Evolutionary conservation across 164 flowering plant species (phyloP).

Genomic region (Houttuynia cordata): DNA sequence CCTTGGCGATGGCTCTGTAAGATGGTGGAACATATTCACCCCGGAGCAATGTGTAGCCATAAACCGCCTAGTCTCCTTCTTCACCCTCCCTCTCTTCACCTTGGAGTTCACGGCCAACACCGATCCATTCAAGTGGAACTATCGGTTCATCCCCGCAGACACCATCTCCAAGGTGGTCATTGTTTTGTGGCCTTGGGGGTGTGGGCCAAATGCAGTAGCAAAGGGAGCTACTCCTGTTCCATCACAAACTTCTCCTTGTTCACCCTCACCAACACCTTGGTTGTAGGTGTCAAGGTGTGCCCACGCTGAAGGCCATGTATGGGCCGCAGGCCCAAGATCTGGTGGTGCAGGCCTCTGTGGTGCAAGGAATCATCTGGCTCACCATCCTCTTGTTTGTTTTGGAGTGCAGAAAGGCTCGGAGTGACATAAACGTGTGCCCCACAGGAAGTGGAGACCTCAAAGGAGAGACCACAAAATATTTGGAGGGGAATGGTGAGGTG

Average conservation of each 20-base stretch:
- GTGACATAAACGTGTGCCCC: constrained; percentile 1
- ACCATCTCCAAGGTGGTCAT: constrained; percentile 45
- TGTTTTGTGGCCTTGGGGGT: constrained; percentile 28
- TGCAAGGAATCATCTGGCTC: constrained; percentile 58
- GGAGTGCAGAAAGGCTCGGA: constrained; percentile 34
- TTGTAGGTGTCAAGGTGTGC: constrained; percentile 72
- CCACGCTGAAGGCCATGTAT: constrained; percentile 63
- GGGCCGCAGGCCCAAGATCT: constrained; percentile 40
- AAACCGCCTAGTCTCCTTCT: constrained; percentile 48
- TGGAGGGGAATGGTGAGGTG: constrained; percentile 17
- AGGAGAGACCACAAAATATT: constrained; percentile 13
- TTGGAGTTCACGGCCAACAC: constrained; percentile 43
- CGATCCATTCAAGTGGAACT: constrained; percentile 55
- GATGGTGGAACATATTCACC: constrained; percentile 52
- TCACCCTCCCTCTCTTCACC: constrained; percentile 64
- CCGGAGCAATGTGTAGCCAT: constrained; percentile 48
- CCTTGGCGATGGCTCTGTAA: constrained; percentile 45
- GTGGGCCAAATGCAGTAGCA: constrained; percentile 55
- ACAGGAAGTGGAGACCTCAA: constrained; percentile 1
- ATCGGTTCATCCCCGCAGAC: constrained; percentile 41
- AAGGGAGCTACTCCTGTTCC: constrained; percentile 56
- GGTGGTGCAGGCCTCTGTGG: constrained; percentile 47
- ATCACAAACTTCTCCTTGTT: constrained; percentile 61
- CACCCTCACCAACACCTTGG: constrained; percentile 51
- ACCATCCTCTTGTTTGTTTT: constrained; percentile 40